Evolutionary conservation across 108 stramenopile genomes (phyloP).

Genomic region (Seminavis robusta): DNA sequence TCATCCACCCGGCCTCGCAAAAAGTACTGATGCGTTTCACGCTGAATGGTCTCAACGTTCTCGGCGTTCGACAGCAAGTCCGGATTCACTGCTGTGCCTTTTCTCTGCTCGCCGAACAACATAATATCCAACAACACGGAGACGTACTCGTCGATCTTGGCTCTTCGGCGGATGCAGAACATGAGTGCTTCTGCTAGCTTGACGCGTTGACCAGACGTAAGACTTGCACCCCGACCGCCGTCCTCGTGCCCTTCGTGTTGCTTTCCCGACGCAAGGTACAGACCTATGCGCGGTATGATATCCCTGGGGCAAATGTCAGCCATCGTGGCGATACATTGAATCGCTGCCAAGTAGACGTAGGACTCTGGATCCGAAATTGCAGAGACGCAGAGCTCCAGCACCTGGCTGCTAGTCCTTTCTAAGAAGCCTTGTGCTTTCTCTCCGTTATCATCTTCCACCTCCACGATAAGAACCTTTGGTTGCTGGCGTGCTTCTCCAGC

Average conservation of each 20-base stretch:
- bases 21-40: constrained; percentile 64
- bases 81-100: not conserved
- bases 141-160: constrained; percentile 42
- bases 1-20: constrained; percentile 16
- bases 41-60: constrained; percentile 21
- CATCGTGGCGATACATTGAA: constrained; percentile 73
- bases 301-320: constrained; percentile 51
- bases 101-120: constrained; percentile 34
- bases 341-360: constrained; percentile 83
- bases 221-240: too few relatives aligned
- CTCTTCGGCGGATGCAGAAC: constrained; percentile 68
- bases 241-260: constrained; percentile 1
- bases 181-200: constrained; percentile 76
- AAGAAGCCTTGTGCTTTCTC: not conserved
- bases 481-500: too few relatives aligned
- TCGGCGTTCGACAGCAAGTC: too few relatives aligned
- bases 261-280: constrained; percentile 29
- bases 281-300: constrained; percentile 48
- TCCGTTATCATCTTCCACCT: constrained; percentile 3
- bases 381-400: constrained; percentile 39
- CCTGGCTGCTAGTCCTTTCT: not conserved
- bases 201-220: constrained; percentile 56
- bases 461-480: not conserved
- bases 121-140: constrained; percentile 43
- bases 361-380: constrained; percentile 78